Conservation (phyloP, 768 basidiomycete species). For the Pleurotus citrinopileatus region DNA sequence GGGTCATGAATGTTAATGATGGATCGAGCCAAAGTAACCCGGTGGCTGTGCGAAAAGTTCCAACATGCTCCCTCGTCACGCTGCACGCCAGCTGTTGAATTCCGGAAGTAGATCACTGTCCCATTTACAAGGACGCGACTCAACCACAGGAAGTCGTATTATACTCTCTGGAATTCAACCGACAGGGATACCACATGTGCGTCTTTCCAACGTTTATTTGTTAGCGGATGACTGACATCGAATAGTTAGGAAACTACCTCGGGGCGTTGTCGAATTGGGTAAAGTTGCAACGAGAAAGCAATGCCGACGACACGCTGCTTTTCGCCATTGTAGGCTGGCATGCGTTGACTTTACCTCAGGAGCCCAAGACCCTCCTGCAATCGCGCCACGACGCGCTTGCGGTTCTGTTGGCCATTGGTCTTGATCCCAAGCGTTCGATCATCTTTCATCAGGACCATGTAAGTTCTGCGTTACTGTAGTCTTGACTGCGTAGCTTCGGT, state of each 20-base stretch:
- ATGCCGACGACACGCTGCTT: constrained; percentile 59
- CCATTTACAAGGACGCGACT: no score
- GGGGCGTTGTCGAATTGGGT: constrained; percentile 93
- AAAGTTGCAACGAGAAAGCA: constrained; percentile 61
- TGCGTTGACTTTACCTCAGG: constrained; percentile 88
- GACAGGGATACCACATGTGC: constrained; percentile 86
- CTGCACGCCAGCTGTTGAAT: no score
- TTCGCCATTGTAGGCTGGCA: constrained; percentile 95
- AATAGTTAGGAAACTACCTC: constrained; percentile 88
- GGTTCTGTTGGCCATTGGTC: constrained; percentile 77
- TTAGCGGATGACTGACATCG: constrained; percentile 1
- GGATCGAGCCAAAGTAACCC: neutral
- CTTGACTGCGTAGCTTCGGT: no score
- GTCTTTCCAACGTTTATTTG: constrained; percentile 22
- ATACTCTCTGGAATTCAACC: constrained; percentile 94
- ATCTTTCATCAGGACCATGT: constrained; percentile 92
- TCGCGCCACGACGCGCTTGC: constrained; percentile 81
- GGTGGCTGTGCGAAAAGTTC: constrained; percentile 30
- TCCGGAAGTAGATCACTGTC: no score
- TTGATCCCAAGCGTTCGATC: constrained; percentile 71
- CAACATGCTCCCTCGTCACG: constrained; percentile 16
- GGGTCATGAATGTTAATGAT: no score
- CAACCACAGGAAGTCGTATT: constrained; percentile 29
- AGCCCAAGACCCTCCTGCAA: constrained; percentile 57
- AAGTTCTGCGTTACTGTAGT: constrained; percentile 22